These are phyloP conservation scores for Lactuca sativa DNA, from an alignment of 129 eudicot species.

Conservation along the genomic window DNA sequence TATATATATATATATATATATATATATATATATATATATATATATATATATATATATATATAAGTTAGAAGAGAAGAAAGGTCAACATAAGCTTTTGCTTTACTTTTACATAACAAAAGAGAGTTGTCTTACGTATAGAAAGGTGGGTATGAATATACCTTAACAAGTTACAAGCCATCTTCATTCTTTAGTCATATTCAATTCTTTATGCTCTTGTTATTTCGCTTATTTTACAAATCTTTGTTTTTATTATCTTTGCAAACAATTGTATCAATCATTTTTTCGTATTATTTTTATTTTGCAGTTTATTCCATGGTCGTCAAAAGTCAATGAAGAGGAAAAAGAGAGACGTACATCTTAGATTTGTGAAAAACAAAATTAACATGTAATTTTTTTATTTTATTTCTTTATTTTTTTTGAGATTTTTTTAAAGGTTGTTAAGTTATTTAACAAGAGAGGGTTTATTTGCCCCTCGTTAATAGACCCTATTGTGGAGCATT, in stretches of 20 bases:
- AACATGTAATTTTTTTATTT: not conserved
- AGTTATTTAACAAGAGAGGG: not conserved
- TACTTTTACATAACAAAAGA: conserved; percentile 14
- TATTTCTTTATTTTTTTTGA: not conserved
- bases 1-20: too few species aligned
- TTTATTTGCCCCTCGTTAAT: too few species aligned
- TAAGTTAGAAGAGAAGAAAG: not conserved
- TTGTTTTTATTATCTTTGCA: not conserved
- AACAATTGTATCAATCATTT: not conserved
- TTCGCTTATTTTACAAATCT: too few species aligned
- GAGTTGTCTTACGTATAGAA: not conserved
- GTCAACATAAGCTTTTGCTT: conserved; percentile 18
- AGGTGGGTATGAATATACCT: conserved; percentile 3
- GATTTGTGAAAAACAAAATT: conserved; percentile 9
- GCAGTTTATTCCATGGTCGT: conserved; percentile 15
- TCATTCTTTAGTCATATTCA: conserved; percentile 7
- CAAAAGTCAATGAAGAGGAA: not conserved
- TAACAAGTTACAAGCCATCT: not conserved
- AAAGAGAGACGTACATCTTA: not conserved
- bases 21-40: too few species aligned
- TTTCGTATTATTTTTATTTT: not conserved
- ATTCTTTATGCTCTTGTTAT: not conserved
- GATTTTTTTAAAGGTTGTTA: not conserved
- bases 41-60: too few species aligned
- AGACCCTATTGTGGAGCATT: not conserved